phyloP scores from a whole-genome alignment of 192 early-diverging fungal species.

The Gryganskiella cystojenkinii region DNA sequence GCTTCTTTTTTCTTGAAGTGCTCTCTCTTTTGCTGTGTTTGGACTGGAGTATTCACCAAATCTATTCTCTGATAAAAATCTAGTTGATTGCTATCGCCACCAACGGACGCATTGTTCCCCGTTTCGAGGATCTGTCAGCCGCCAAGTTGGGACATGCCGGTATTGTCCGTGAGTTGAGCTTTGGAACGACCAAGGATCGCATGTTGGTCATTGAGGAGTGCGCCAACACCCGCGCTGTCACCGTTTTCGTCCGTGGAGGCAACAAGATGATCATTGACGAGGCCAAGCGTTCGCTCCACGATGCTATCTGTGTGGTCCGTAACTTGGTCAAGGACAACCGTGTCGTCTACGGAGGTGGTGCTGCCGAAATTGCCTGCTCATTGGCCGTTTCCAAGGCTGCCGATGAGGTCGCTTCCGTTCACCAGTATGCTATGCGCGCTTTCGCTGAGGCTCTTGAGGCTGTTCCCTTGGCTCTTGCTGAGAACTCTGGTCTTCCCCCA shows the following conservation, averaged over 20 bases:
- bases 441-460: slow-evolving; percentile 97
- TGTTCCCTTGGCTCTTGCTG: slow-evolving; percentile 91
- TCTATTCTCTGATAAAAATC: background rate
- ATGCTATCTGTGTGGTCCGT: slow-evolving; percentile 99
- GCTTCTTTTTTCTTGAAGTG: background rate
- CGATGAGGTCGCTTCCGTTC: slow-evolving; percentile 78
- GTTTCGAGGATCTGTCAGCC: slow-evolving; percentile 92
- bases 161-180: slow-evolving; percentile 92
- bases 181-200: slow-evolving; percentile 98
- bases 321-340: slow-evolving; percentile 97
- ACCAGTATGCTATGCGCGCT: slow-evolving; percentile 99
- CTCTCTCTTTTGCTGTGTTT: slow-evolving; percentile 3
- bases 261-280: slow-evolving; percentile 99
- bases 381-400: slow-evolving; percentile 93
- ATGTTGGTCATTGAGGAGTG: slow-evolving; percentile 99
- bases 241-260: slow-evolving; percentile 96
- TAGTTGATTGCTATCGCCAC: slow-evolving; percentile 99
- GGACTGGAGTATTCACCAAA: background rate
- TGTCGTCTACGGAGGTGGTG: slow-evolving; percentile 99
- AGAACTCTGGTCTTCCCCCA: slow-evolving; percentile 97
- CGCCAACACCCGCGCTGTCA: slow-evolving; percentile 98
- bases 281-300: slow-evolving; percentile 97
- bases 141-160: slow-evolving; percentile 96
- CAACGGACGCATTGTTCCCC: slow-evolving; percentile 99
- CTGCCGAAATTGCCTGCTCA: slow-evolving; percentile 97